These are phyloP conservation scores for Colletotrichum tanaceti DNA, from an alignment of 2,329 filamentous ascomycete genomes.

Conservation along the genomic window DNA sequence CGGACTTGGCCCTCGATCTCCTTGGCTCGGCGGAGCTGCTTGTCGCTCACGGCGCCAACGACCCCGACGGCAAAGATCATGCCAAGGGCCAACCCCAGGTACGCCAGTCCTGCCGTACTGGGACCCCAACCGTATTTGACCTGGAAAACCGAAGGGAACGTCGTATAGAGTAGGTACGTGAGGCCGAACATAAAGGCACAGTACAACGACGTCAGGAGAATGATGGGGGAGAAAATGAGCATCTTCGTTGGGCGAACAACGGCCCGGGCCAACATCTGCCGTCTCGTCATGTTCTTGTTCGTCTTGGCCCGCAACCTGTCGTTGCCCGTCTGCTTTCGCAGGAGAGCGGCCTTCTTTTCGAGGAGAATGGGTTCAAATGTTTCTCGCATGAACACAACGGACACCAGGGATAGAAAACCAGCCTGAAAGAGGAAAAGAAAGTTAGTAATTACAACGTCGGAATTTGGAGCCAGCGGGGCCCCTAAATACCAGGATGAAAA, in stretches of 20 bases:
- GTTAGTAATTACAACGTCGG: no score
- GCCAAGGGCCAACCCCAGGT: conserved; percentile 27
- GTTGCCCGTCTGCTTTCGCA: conserved; percentile 66
- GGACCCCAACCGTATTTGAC: conserved; percentile 51
- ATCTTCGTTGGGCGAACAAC: conserved; percentile 62
- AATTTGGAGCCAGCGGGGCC: not conserved
- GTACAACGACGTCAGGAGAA: conserved; percentile 55
- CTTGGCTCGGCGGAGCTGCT: conserved; percentile 17
- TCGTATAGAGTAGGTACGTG: conserved; percentile 64
- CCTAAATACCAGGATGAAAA: conserved; percentile 53
- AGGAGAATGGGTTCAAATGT: conserved; percentile 62
- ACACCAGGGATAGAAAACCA: conserved; percentile 51
- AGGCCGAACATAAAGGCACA: conserved; percentile 60
- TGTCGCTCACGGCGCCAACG: conserved; percentile 21
- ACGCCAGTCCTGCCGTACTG: conserved; percentile 39
- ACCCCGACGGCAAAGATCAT: conserved; percentile 26
- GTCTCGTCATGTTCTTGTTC: conserved; percentile 52
- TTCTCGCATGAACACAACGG: conserved; percentile 57
- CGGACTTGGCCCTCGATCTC: not conserved
- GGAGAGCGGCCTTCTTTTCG: conserved; percentile 52
- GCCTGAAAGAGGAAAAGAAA: conserved; percentile 43
- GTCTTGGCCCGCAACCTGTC: conserved; percentile 65
- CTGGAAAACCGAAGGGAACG: conserved; percentile 60
- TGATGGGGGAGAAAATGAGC: conserved; percentile 58
- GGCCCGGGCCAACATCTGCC: conserved; percentile 56